phyloP scores from a whole-genome alignment of 2,329 filamentous ascomycete species.

The Diplodia scrobiculata region DNA sequence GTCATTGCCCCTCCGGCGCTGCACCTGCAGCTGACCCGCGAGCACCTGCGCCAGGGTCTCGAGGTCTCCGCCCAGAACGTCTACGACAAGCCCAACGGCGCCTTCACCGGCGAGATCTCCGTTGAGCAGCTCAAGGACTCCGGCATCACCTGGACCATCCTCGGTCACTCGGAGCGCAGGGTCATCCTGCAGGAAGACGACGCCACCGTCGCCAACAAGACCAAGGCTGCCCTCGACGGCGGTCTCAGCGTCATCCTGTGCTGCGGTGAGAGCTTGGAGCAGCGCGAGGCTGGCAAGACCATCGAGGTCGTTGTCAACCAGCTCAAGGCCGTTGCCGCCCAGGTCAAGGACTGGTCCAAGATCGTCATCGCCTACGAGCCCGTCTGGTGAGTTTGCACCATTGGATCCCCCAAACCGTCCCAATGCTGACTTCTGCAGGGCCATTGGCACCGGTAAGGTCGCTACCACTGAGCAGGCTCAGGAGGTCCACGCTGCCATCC shows the following conservation, averaged over 20 bases:
- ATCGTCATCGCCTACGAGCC: conserved; percentile 98
- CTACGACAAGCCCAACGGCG: conserved; percentile 94
- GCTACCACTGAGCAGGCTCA: conserved; percentile 49
- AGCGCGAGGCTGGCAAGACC: conserved; percentile 83
- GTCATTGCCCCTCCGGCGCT: conserved; percentile 88
- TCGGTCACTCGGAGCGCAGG: conserved; percentile 94
- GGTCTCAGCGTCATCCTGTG: conserved; percentile 93
- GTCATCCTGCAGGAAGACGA: conserved; percentile 86
- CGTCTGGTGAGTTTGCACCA: conserved; percentile 76
- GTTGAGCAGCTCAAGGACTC: conserved; percentile 87
- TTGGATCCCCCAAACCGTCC: no score
- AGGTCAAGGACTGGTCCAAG: conserved; percentile 85
- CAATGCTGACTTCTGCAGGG: conserved; percentile 47
- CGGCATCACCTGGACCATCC: conserved; percentile 84
- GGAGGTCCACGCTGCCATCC: conserved; percentile 70
- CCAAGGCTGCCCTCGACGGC: conserved; percentile 85
- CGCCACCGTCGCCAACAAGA: conserved; percentile 86
- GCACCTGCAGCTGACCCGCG: conserved; percentile 85
- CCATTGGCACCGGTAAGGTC: conserved; percentile 74
- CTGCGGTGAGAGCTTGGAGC: conserved; percentile 92
- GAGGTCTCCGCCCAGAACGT: conserved; percentile 95
- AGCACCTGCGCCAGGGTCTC: conserved; percentile 72
- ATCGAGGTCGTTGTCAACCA: conserved; percentile 83
- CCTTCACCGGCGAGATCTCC: conserved; percentile 95
- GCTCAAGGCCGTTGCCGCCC: conserved; percentile 77